Evolutionary conservation across 164 flowering plant species (phyloP).

Genomic region (Litsea cubeba): DNA sequence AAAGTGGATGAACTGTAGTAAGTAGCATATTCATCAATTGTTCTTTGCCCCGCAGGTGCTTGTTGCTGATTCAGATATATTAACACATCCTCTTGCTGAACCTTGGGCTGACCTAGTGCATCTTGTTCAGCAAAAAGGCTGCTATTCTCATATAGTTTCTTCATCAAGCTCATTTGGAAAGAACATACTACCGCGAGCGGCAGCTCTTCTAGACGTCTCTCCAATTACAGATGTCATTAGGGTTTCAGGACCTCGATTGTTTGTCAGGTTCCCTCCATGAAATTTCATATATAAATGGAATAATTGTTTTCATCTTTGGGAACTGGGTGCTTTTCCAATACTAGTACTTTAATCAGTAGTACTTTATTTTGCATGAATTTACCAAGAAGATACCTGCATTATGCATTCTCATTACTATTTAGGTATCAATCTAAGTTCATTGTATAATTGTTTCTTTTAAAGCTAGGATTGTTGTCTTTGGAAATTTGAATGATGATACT

Average conservation of each 20-base stretch:
- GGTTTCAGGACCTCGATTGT: constrained; percentile 54
- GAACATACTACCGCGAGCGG: constrained; percentile 84
- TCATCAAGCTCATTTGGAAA: constrained; percentile 94
- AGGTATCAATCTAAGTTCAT: not conserved
- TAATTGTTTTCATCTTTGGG: not conserved
- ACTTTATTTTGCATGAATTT: not conserved
- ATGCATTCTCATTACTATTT: not conserved
- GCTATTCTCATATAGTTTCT: constrained; percentile 73
- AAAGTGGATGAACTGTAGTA: not conserved
- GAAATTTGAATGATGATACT: too few relatives aligned
- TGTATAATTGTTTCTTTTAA: not conserved
- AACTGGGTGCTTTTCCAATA: not conserved
- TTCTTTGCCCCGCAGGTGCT: constrained; percentile 53
- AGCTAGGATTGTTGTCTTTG: not conserved
- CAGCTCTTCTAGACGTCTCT: constrained; percentile 92
- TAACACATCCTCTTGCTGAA: constrained; percentile 75
- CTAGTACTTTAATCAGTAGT: not conserved
- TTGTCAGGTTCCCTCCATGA: constrained; percentile 54
- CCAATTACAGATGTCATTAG: constrained; percentile 80
- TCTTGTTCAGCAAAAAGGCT: constrained; percentile 60
- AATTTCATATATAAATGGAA: not conserved
- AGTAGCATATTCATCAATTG: not conserved
- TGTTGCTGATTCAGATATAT: constrained; percentile 78
- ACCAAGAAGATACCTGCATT: not conserved
- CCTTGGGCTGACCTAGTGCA: constrained; percentile 87